Conservation (phyloP, 78 protist genomes). For the Protostelium mycophagum region DNA sequence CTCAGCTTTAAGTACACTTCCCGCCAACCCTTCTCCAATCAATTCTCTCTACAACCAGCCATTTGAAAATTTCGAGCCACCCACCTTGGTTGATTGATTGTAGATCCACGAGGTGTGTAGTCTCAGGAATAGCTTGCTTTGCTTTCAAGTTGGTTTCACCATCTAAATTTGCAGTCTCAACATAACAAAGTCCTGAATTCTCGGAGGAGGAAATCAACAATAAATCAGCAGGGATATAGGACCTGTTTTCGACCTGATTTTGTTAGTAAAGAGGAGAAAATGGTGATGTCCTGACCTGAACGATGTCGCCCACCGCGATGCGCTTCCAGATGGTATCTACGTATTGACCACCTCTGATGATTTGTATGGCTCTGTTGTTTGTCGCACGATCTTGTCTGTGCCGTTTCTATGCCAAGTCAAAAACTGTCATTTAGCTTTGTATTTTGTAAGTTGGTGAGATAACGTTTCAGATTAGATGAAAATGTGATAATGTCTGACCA, state of each 20-base stretch:
- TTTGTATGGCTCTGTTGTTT: slow-evolving; percentile 17
- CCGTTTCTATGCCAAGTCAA: slow-evolving; percentile 22
- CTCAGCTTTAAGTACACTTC: slow-evolving; percentile 6
- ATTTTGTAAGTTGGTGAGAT: neutral
- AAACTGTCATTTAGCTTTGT: neutral
- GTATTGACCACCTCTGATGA: slow-evolving; percentile 6
- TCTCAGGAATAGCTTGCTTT: slow-evolving; percentile 28
- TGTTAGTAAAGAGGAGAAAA: slow-evolving; percentile 9
- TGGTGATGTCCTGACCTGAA: slow-evolving; percentile 26
- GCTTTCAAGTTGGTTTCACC: slow-evolving; percentile 71
- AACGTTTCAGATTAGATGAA: neutral
- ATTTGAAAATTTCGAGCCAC: neutral
- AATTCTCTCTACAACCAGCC: neutral
- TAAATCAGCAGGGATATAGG: slow-evolving; percentile 77
- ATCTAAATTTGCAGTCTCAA: slow-evolving; percentile 89
- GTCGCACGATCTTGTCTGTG: slow-evolving; percentile 52
- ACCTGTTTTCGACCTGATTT: slow-evolving; percentile 19
- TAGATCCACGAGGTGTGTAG: slow-evolving; percentile 8
- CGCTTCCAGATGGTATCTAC: slow-evolving; percentile 25
- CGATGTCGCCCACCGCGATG: slow-evolving; percentile 67
- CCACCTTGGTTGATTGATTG: neutral
- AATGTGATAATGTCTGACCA: slow-evolving; percentile 45
- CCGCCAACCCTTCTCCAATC: neutral
- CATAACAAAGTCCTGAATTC: slow-evolving; percentile 58
- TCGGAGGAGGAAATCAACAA: slow-evolving; percentile 59